These are phyloP conservation scores for Beta corolliflora DNA, from an alignment of 179 eudicot species.

Conservation along the genomic window DNA sequence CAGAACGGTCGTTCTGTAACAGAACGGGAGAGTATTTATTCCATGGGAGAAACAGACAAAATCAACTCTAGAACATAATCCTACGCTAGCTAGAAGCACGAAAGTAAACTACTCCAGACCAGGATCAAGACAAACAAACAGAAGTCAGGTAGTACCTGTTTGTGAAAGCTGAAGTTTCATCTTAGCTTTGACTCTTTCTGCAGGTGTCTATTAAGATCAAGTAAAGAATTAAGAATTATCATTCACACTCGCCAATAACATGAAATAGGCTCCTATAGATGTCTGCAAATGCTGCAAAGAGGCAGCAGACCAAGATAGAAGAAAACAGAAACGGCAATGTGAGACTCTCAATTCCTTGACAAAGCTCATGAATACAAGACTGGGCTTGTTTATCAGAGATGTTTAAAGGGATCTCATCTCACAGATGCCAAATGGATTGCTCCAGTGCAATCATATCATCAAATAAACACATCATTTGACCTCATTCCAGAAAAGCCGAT, in stretches of 20 bases:
- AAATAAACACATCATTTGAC: background rate
- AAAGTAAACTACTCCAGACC: constrained; percentile 1
- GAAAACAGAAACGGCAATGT: background rate
- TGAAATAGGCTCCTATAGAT: background rate
- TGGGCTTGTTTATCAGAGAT: background rate
- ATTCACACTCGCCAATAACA: constrained; percentile 16
- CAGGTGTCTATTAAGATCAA: constrained; percentile 64
- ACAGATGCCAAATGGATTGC: background rate
- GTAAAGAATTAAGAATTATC: constrained; percentile 2
- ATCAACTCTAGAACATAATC: background rate
- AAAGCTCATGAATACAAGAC: background rate
- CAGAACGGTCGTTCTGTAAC: too few species aligned
- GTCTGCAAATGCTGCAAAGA: background rate
- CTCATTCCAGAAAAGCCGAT: too few species aligned
- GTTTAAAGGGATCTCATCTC: background rate
- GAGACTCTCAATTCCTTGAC: background rate
- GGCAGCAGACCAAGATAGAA: background rate
- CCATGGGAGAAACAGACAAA: background rate
- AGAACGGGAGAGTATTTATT: too few species aligned
- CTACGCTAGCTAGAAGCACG: constrained; percentile 10
- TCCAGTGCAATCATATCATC: background rate
- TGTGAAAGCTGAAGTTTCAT: constrained; percentile 92
- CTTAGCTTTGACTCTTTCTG: constrained; percentile 94
- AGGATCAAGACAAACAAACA: constrained; percentile 15
- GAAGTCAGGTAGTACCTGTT: constrained; percentile 53